Base-by-base conservation (phyloP, 352 stramenopile genomes). In the Phytophthora lateralis region DNA sequence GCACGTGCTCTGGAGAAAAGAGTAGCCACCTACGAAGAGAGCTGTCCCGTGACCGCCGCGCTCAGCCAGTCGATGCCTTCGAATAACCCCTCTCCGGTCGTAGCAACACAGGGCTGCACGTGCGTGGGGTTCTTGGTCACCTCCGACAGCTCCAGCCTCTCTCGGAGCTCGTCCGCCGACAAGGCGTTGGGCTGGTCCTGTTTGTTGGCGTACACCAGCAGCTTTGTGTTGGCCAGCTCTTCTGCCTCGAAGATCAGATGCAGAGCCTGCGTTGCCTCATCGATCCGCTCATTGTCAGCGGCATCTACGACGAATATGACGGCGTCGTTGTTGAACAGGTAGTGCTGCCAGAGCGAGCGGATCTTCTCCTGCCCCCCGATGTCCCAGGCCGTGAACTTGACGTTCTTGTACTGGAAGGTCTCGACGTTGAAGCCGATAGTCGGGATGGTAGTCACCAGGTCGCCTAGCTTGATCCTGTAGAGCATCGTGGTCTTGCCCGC, bases 401-500 rank as follows among this genome's bases (percentile, higher is more conserved):
- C 73, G 63, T 85, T 86, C 46, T 78, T 82, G 64, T 89, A 83
- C 50, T 71, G 12, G 42, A 97, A 82, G 2, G 70, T 76, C 72
- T 97, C 89, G 54, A 97, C 77, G 62, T 97, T 95, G 65, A 94
- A 96, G 15, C 88, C 85, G 37, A 97, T 82, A n/a, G 90, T 97
- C 15, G 85, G 77, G 48, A 92, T 84, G 41, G 85, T 92, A 3
- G 71, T 82, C 20, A 95, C 56, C 5, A 78, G 18, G 46, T 93
- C 80, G 10, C 80, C 83, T 21, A 96, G 67, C 59, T 96, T 91
- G 57, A 96, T 80, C 53, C 86, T 82, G 77, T 97, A 93, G 9
- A 98, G 85, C 61, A 99, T 96, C 29, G 97, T 99, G 1, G 97
- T 99, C 82, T 99, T 99, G 71, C 96, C 96, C 18, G 95, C 97